These are phyloP conservation scores for Citrus australasica DNA, from an alignment of 345 rosid species.

Conservation along the genomic window DNA sequence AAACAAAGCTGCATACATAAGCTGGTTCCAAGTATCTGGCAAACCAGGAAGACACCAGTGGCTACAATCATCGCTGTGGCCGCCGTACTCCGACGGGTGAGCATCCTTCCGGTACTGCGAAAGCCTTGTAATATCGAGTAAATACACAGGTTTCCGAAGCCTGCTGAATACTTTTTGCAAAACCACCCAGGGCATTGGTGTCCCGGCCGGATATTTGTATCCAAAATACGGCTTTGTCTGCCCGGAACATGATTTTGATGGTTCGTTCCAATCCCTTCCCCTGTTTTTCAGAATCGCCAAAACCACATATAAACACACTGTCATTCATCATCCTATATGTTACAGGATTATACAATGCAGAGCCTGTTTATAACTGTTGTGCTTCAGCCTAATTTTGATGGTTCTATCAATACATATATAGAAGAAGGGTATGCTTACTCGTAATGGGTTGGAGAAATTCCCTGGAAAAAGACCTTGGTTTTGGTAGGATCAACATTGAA, in stretches of 20 bases:
- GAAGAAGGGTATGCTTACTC: conserved; percentile 45
- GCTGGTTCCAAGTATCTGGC: conserved; percentile 91
- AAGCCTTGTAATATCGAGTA: conserved; percentile 64
- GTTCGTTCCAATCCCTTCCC: conserved; percentile 74
- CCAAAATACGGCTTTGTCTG: conserved; percentile 69
- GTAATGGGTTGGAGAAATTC: conserved; percentile 79
- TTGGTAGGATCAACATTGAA: conserved; percentile 50
- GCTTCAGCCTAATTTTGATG: background rate
- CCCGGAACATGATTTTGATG: conserved; percentile 51
- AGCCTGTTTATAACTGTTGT: background rate
- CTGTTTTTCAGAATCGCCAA: conserved; percentile 21
- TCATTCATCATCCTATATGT: background rate
- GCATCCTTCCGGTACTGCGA: conserved; percentile 71
- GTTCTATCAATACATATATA: background rate
- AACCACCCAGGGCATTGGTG: conserved; percentile 63
- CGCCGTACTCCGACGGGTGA: conserved; percentile 63
- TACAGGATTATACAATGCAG: background rate
- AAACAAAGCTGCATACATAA: conserved; percentile 55
- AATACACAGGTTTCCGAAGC: conserved; percentile 64
- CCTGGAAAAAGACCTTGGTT: conserved; percentile 87
- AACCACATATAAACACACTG: background rate
- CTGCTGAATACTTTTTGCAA: conserved; percentile 71
- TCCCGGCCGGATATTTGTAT: conserved; percentile 61
- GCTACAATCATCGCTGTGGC: conserved; percentile 58
- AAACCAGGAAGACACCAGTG: conserved; percentile 98